A percentile compares a stretch with the other conserved stretches of the same genome.
These are phyloP conservation scores for Daldinia loculata DNA, from an alignment of 495 filamentous ascomycete genomes.

Conservation along the genomic window DNA sequence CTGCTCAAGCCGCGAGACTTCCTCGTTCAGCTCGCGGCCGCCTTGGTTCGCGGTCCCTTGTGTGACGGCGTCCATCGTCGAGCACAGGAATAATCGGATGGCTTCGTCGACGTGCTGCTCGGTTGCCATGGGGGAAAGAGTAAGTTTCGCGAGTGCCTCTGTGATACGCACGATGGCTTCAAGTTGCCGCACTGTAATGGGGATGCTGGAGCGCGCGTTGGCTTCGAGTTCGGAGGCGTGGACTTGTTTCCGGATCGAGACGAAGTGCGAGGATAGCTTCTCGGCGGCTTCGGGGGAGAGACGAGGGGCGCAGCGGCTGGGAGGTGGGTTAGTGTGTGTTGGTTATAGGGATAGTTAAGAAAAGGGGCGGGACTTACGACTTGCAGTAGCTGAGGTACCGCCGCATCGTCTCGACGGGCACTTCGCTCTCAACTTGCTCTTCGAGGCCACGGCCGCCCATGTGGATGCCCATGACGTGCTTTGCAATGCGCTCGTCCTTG, in stretches of 20 bases:
- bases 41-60: constrained; percentile 83
- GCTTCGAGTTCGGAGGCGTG: constrained; percentile 88
- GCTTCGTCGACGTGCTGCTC: constrained; percentile 97
- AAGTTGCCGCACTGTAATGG: constrained; percentile 96
- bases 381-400: constrained; percentile 98
- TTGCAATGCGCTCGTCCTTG: constrained; percentile 92
- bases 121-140: constrained; percentile 82
- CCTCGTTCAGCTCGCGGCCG: constrained; percentile 87
- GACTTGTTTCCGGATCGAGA: constrained; percentile 93
- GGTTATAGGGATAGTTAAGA: background rate
- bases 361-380: constrained; percentile 66
- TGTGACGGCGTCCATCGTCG: constrained; percentile 96
- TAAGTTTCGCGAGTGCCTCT: constrained; percentile 91
- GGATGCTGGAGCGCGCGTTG: constrained; percentile 88
- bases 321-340: constrained; percentile 48
- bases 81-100: constrained; percentile 95
- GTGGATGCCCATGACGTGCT: constrained; percentile 97
- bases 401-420: constrained; percentile 95
- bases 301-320: constrained; percentile 87
- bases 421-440: constrained; percentile 83
- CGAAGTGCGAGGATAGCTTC: constrained; percentile 97
- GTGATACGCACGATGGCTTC: constrained; percentile 98
- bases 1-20: constrained; percentile 86
- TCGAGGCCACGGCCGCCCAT: constrained; percentile 90
- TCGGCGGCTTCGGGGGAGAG: constrained; percentile 93